These are phyloP conservation scores for Aspergillus cavernicola DNA, from an alignment of 495 filamentous ascomycete species.

Conservation along the genomic window DNA sequence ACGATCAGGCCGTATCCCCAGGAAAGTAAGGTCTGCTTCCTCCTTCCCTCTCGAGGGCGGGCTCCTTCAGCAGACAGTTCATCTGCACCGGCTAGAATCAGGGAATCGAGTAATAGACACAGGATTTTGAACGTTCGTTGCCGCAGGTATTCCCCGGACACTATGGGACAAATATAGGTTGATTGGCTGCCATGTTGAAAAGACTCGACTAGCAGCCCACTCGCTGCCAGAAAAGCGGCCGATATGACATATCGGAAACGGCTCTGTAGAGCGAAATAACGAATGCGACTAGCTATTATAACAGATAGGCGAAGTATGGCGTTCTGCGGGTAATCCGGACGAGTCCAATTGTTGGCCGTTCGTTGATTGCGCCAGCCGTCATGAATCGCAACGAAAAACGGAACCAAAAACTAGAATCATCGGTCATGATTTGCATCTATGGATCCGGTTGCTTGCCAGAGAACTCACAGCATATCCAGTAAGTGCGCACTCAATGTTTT, in stretches of 20 bases:
- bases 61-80: slow-evolving; percentile 24
- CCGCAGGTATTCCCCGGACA: slow-evolving; percentile 20
- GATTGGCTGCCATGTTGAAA: slow-evolving; percentile 32
- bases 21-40: slow-evolving; percentile 26
- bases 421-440: slow-evolving; percentile 7
- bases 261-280: slow-evolving; percentile 27
- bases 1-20: slow-evolving; percentile 39
- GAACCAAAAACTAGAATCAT: slow-evolving; percentile 31
- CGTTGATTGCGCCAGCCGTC: slow-evolving; percentile 40
- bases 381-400: slow-evolving; percentile 42
- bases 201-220: slow-evolving; percentile 26
- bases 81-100: slow-evolving; percentile 32
- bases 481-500: slow-evolving; percentile 40
- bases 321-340: slow-evolving; percentile 20
- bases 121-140: slow-evolving; percentile 26
- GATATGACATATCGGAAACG: slow-evolving; percentile 32
- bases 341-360: slow-evolving; percentile 20
- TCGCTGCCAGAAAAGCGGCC: slow-evolving; percentile 29
- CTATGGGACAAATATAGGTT: slow-evolving; percentile 46
- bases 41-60: slow-evolving; percentile 22
- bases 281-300: slow-evolving; percentile 21
- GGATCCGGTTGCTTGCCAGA: neutral
- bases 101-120: slow-evolving; percentile 31
- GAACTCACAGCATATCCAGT: slow-evolving; percentile 37
- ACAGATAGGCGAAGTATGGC: slow-evolving; percentile 18